Conservation (phyloP, 1,139 yeast species). For the Kazachstania sp. region DNA sequence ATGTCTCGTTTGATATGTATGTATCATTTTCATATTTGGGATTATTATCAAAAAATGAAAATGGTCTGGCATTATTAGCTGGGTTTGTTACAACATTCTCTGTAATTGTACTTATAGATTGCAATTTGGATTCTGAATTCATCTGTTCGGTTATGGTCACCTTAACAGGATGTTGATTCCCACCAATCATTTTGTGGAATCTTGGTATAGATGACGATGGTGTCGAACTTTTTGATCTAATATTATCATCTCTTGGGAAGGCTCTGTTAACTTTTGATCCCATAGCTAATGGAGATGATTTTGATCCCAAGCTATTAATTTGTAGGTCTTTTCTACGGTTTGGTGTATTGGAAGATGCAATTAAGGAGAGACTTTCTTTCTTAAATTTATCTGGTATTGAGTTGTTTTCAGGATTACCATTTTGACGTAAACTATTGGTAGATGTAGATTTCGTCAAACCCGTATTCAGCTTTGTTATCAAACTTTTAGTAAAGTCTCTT, state of each 20-base stretch:
- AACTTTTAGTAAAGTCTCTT: constrained; percentile 18
- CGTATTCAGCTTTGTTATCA: constrained; percentile 18
- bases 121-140: constrained; percentile 7
- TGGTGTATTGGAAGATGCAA: too few relatives aligned
- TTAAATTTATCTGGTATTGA: too few relatives aligned
- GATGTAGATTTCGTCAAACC: not conserved
- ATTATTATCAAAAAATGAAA: constrained; percentile 2
- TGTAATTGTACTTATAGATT: not conserved
- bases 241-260: too few relatives aligned
- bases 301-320: too few relatives aligned
- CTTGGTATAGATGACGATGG: too few relatives aligned
- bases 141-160: not conserved
- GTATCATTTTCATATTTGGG: constrained; percentile 3
- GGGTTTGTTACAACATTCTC: not conserved
- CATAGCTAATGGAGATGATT: too few relatives aligned
- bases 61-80: not conserved
- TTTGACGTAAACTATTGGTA: not conserved
- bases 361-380: too few relatives aligned
- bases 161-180: too few relatives aligned
- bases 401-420: not conserved
- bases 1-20: constrained; percentile 32
- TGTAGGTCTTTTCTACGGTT: too few relatives aligned
- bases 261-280: too few relatives aligned
- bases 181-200: too few relatives aligned
- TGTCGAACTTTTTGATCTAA: too few relatives aligned